A percentile compares a stretch with the other conserved stretches of the same genome.
Conservation (phyloP, 139 green algal species). For the Pleodorina starrii region DNA sequence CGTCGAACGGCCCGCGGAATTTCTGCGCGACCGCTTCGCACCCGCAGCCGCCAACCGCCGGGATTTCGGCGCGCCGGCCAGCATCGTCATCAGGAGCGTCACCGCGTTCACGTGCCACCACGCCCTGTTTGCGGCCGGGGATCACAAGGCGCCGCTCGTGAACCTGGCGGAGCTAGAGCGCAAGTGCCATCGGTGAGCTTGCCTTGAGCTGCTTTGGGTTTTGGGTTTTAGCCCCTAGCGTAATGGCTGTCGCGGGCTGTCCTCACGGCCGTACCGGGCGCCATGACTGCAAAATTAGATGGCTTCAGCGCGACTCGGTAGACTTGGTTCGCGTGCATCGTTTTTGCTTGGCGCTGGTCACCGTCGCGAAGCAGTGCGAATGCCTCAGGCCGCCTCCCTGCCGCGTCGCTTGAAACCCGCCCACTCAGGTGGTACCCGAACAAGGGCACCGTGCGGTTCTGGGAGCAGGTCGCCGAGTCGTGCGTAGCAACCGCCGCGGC, state of each 20-base stretch:
- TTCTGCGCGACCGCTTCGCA: not conserved
- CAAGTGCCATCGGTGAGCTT: slow-evolving; percentile 27
- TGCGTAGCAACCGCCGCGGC: not conserved
- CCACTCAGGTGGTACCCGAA: slow-evolving; percentile 25
- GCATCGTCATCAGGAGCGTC: not conserved
- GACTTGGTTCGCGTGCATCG: too few relatives aligned
- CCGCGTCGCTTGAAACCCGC: too few relatives aligned
- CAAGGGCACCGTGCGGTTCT: slow-evolving; percentile 11
- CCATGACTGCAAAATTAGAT: too few relatives aligned
- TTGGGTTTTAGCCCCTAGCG: too few relatives aligned
- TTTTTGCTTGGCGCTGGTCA: too few relatives aligned
- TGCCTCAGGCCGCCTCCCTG: too few relatives aligned
- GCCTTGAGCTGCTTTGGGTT: too few relatives aligned
- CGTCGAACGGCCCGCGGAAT: not conserved
- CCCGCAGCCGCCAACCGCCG: not conserved
- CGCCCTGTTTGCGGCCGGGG: slow-evolving; percentile 1
- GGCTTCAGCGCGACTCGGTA: too few relatives aligned
- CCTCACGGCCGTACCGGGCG: too few relatives aligned
- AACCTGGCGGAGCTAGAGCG: slow-evolving; percentile 31
- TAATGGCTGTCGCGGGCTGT: too few relatives aligned
- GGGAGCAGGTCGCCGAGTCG: not conserved
- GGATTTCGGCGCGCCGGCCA: not conserved
- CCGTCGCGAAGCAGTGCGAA: too few relatives aligned
- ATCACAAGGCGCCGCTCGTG: slow-evolving; percentile 27
- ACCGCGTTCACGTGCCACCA: not conserved